phyloP scores from a whole-genome alignment of 2,329 filamentous ascomycete genomes.

The Neonectria hederae region DNA sequence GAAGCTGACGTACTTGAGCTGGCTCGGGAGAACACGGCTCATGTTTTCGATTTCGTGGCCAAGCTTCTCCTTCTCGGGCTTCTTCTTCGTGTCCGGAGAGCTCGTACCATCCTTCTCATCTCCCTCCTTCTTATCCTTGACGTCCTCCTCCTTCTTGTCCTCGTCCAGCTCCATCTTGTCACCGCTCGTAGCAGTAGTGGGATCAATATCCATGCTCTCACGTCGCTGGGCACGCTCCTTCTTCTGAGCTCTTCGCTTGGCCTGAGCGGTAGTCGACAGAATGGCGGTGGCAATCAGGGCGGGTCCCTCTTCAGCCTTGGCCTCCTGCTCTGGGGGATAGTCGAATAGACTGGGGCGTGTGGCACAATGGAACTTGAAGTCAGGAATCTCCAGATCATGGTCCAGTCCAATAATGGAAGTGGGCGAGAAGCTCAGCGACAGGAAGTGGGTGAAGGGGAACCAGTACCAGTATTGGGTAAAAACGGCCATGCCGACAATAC shows the following conservation, averaged over 20 bases:
- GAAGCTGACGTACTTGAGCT: slow-evolving; percentile 97
- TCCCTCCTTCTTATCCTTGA: slow-evolving; percentile 70
- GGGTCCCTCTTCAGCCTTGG: slow-evolving; percentile 92
- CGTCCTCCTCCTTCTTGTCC: slow-evolving; percentile 62
- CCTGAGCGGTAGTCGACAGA: slow-evolving; percentile 94
- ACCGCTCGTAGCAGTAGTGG: slow-evolving; percentile 67
- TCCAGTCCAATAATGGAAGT: slow-evolving; percentile 96
- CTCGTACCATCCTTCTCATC: slow-evolving; percentile 67
- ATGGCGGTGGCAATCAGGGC: slow-evolving; percentile 96
- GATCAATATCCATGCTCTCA: slow-evolving; percentile 96
- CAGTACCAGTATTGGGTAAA: slow-evolving; percentile 99
- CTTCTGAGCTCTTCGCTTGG: slow-evolving; percentile 91
- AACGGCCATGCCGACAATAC: slow-evolving; percentile 96
- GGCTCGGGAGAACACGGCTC: slow-evolving; percentile 89
- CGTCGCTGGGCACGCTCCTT: slow-evolving; percentile 90
- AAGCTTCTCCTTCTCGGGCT: slow-evolving; percentile 93
- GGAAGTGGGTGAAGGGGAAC: slow-evolving; percentile 98
- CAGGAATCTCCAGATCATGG: slow-evolving; percentile 90
- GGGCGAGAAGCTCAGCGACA: slow-evolving; percentile 95
- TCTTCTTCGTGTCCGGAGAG: slow-evolving; percentile 78
- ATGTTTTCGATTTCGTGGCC: slow-evolving; percentile 98
- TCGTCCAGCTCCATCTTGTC: slow-evolving; percentile 93
- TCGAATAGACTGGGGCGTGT: slow-evolving; percentile 96
- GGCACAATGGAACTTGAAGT: slow-evolving; percentile 95
- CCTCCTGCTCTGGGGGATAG: slow-evolving; percentile 95